Evolutionary conservation across 2,329 filamentous ascomycete species (phyloP), one percentile per base, ranked within the genome.

Genomic region (Alternaria sp.): DNA sequence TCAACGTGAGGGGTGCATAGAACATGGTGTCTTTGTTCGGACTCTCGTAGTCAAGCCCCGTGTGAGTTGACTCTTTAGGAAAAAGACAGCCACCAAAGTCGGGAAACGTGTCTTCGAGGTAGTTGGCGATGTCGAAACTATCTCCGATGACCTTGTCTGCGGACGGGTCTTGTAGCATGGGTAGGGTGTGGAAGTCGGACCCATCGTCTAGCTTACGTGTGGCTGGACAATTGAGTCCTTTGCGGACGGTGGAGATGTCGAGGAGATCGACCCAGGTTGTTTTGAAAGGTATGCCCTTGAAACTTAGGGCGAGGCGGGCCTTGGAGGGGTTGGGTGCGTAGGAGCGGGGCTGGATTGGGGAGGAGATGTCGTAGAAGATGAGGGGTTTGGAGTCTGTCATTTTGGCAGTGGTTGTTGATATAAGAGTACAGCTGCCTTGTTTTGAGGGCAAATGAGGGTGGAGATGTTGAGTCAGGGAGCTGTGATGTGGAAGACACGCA

Each of bases 41-140:
- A 65, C 75, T 82, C 49, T 63, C 64, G 61, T 79, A 86, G 5
- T 57, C 57, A 8, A 64, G 57, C 1, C 61, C 61, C 2, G 45
- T 64, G 10, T 36, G 15, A 0, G 36, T 61, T 0, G 61, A 52
- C 11, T 78, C 72, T 4, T 74, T 51, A 0, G 84, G 84, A 68
- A 90, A 86, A 3, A 90, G 80, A 49, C 82, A 74, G 0, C 83
- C 79, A 1, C 83, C 83, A 0, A 82, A 74, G 28, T 75, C 61
- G 0, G 87, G 86, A 58, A 86, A 88, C 0, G 74, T 81, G 1
- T 82, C 77, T 23, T 90, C 83, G 2, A 91, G 81, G 69, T 89
- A 86, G 25, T 84, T 76, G 7, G 89, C 89, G 63, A 91, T 91
- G 56, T 90, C 89, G 70, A 90, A 89, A 3, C 88, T 87, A 77